These are phyloP conservation scores for Zygosaccharomyces siamensis DNA, from an alignment of 805 yeast genomes.

Conservation along the genomic window DNA sequence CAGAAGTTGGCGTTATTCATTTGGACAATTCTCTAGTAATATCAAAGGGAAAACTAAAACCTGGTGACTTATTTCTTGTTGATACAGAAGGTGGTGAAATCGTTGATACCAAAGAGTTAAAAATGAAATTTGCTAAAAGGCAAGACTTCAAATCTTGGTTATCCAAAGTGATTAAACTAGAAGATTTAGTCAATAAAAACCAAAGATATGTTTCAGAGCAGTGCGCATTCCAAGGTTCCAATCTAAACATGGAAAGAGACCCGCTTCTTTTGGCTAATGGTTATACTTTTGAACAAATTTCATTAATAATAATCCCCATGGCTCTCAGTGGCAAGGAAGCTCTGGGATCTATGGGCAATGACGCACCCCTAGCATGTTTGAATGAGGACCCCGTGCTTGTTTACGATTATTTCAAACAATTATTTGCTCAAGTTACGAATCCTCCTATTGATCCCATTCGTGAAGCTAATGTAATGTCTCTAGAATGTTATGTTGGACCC, in stretches of 20 bases:
- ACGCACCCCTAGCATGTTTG: slow-evolving; percentile 89
- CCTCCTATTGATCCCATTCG: slow-evolving; percentile 99
- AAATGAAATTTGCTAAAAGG: slow-evolving; percentile 69
- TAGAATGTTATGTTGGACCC: slow-evolving; percentile 97
- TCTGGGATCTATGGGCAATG: slow-evolving; percentile 98
- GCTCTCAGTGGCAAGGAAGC: slow-evolving; percentile 89
- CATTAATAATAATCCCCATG: slow-evolving; percentile 86
- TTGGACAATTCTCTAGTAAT: slow-evolving; percentile 76
- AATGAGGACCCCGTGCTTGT: slow-evolving; percentile 87
- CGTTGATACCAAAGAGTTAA: slow-evolving; percentile 89
- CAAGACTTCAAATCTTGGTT: slow-evolving; percentile 94
- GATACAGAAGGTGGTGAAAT: slow-evolving; percentile 90
- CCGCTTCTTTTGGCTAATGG: slow-evolving; percentile 84
- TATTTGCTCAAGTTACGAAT: slow-evolving; percentile 97
- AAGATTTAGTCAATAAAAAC: slow-evolving; percentile 62
- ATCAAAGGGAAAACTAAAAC: slow-evolving; percentile 90
- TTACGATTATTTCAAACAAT: slow-evolving; percentile 91
- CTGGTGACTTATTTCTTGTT: slow-evolving; percentile 93
- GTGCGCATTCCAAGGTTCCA: slow-evolving; percentile 18
- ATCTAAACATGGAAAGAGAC: slow-evolving; percentile 59
- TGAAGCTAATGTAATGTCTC: slow-evolving; percentile 93
- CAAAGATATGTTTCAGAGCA: slow-evolving; percentile 31
- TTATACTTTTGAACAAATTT: slow-evolving; percentile 89
- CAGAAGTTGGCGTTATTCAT: slow-evolving; percentile 96
- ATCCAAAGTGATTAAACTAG: slow-evolving; percentile 77